Base-by-base conservation (phyloP, 2,329 filamentous ascomycete species). In the Thermomyces lanuginosus region DNA sequence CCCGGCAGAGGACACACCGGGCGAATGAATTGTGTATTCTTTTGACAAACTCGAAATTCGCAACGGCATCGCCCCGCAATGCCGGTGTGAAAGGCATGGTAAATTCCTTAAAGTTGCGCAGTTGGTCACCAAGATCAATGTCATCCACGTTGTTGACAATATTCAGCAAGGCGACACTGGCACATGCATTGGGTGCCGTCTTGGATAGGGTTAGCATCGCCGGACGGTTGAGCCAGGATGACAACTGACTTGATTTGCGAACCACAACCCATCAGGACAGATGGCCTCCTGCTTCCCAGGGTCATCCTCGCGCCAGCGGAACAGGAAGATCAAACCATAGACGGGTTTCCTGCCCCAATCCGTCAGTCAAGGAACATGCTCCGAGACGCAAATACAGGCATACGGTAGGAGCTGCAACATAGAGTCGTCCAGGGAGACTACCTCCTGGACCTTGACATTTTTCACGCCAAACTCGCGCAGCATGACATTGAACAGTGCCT, bases 161-260 rank as follows among this genome's bases (percentile, higher is more conserved):
- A 43, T 95, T 95, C 40, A 93, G 66, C 38, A 95, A 62, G 3
- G 89, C 83, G 23, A 93, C 71, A n/a, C 81, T 89, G 11, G 82
- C 89, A 53, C 89, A 98, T 14, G 82, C 76, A 50, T 92, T 92
- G 29, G 69, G 65, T 0, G 72, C 76, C 1, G 79, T 82, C 75
- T 86, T 4, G 12, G 10, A n/a, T 9, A 19, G 16, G 12, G 22
- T 41, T 8, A 36, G 35, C 12, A 5, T 12, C 8, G 9, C 9
- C 22, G 14, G n/a, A 19, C 6, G 16, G n/a, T n/a, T n/a, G 2
- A 15, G 10, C 14, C 18, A n/a, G 21, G 5, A 19, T 13, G 13
- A 41, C 56, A 11, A 24, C 17, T 15, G 46, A 80, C 76, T 57
- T 92, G 86, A 43, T 93, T 93, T 15, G 84, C 83, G 49, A 93